Evolutionary conservation across 129 eudicot genomes (phyloP).

Genomic region (Flaveria robusta): DNA sequence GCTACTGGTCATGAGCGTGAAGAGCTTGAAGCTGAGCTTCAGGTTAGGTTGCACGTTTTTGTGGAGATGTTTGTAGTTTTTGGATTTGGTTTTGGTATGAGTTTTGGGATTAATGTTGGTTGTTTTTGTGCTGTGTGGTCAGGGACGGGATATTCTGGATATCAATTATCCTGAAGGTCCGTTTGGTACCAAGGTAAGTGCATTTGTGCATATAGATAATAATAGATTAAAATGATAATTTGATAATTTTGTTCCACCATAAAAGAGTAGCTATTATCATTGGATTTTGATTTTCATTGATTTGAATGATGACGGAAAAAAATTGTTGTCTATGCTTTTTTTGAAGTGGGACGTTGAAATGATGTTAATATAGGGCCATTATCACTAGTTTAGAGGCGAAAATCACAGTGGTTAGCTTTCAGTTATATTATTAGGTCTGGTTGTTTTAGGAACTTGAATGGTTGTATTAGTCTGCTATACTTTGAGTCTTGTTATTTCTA

Average conservation of each 20-base stretch:
- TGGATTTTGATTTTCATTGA: not conserved
- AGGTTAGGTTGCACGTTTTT: constrained; percentile 29
- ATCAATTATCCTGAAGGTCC: constrained; percentile 57
- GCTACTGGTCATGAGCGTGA: constrained; percentile 78
- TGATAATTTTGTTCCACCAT: not conserved
- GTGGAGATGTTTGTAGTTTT: not conserved
- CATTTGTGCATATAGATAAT: not conserved
- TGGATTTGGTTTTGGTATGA: not conserved
- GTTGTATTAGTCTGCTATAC: not conserved
- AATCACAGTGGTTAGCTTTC: not conserved
- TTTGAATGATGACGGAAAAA: not conserved
- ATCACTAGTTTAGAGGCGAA: not conserved
- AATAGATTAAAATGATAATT: not conserved
- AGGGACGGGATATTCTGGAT: constrained; percentile 56
- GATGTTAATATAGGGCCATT: not conserved
- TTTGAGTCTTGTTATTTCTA: not conserved
- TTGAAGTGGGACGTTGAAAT: not conserved
- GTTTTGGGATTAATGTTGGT: not conserved
- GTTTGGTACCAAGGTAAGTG: constrained; percentile 53
- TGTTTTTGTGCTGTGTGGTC: constrained; percentile 16
- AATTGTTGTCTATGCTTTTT: not conserved
- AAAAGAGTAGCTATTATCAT: not conserved
- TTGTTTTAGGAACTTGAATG: constrained; percentile 1
- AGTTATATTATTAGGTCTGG: not conserved
- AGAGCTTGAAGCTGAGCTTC: constrained; percentile 72